Conservation (phyloP, 805 yeast genomes). For the Lipomyces lipofer region DNA sequence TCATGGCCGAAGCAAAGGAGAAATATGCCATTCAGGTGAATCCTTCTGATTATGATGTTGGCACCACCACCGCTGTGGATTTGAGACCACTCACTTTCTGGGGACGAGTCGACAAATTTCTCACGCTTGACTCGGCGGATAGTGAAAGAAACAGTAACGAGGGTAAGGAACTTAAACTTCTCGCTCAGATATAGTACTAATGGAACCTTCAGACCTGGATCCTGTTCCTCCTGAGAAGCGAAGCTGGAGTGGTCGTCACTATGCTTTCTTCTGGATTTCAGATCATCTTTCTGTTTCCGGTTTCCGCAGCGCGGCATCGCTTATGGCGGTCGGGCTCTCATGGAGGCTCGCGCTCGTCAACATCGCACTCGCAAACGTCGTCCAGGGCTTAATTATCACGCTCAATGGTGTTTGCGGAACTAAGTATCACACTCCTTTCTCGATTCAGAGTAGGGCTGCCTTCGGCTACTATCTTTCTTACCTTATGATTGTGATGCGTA, state of each 20-base stretch:
- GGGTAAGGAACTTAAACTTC: too few species aligned
- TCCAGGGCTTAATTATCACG: constrained; percentile 46
- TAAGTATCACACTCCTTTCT: constrained; percentile 52
- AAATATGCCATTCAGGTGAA: background rate
- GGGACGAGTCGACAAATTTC: constrained; percentile 12
- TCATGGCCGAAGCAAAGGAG: background rate
- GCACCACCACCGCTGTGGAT: background rate
- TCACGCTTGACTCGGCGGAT: constrained; percentile 14
- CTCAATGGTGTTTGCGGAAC: constrained; percentile 51
- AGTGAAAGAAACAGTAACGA: constrained; percentile 5
- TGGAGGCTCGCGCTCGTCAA: constrained; percentile 49
- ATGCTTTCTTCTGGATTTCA: constrained; percentile 36
- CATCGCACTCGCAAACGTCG: constrained; percentile 46
- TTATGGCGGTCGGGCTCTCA: constrained; percentile 47
- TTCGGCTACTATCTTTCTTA: constrained; percentile 52
- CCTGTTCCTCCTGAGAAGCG: constrained; percentile 39
- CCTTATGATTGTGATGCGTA: constrained; percentile 50
- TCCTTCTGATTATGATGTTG: background rate
- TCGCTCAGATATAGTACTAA: too few species aligned
- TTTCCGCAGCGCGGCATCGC: constrained; percentile 48
- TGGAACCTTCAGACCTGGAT: constrained; percentile 27
- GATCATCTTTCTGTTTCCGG: constrained; percentile 42
- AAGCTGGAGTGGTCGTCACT: constrained; percentile 49
- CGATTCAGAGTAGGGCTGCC: constrained; percentile 47
- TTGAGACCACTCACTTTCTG: constrained; percentile 6